Base-by-base conservation (phyloP, 1,139 yeast species). In the Spencermartinsiella ligniputridi region DNA sequence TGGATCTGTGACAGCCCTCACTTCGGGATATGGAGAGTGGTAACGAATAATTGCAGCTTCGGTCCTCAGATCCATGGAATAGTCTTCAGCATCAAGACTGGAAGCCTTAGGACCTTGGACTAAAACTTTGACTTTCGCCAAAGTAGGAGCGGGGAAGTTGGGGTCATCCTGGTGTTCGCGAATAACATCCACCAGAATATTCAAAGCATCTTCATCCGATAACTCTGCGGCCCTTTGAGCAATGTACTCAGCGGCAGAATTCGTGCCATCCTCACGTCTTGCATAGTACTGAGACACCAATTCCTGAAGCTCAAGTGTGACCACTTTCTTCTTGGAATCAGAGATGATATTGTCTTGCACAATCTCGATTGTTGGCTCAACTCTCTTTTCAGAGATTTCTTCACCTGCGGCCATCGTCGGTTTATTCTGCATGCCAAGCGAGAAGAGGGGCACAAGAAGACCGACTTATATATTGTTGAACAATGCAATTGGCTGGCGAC, bases 11-110 rank as follows among this genome's bases (percentile, higher is more conserved):
- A 72, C 70, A 3, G 77, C 62, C 47, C 78, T 59, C 19, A 74
- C 76, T 52, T 74, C 77, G 1, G 76, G 71, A 49, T 74, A 74
- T 1, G 78, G 77, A 1, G 78, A 72, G 58, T 72, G 64, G 57
- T 66, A 68, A 30, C 66, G 66, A 45, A 72, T 61, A 37, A 73
- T 50, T 34, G 61, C 63, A 12, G 73, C 72, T 49, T 69, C 72
- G 5, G 64, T 50, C 40, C 58, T 61, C 8, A 58, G 46, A 47
- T 62, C 66, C 37, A 70, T 58, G 17, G 60, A 58, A 58, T 67
- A 44, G 15, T 42, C 42, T 25, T 40, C 46, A 21, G 41, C 24
- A 13, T 45, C 50, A 12, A 42, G 35, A 18, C 39, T 20, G 20
- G 30, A 16, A 6, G 16, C 32, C 21, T 54, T 42, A 1, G 56